Conservation (phyloP, 2,329 filamentous ascomycete species). For the Scedosporium dehoogii region DNA sequence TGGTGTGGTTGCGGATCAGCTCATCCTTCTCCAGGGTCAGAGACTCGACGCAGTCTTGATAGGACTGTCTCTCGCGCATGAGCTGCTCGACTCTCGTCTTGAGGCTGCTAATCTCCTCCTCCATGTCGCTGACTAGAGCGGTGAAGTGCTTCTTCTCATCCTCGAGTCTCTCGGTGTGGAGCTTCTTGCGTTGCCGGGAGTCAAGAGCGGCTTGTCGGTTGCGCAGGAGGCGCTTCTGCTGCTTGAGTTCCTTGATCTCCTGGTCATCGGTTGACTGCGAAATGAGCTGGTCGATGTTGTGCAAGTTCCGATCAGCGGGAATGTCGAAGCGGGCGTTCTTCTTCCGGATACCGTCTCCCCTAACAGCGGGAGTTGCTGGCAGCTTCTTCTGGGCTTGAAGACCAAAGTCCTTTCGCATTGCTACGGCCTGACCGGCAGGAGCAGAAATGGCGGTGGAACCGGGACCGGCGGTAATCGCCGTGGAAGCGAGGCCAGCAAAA, state of each 20-base stretch:
- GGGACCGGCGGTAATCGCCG: constrained; percentile 16
- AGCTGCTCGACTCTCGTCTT: constrained; percentile 62
- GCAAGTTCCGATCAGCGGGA: constrained; percentile 81
- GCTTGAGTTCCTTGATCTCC: constrained; percentile 95
- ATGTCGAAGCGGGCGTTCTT: constrained; percentile 99
- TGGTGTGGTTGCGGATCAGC: constrained; percentile 76
- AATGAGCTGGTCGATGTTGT: constrained; percentile 92
- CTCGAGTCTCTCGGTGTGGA: constrained; percentile 92
- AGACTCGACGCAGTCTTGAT: constrained; percentile 64
- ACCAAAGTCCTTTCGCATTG: constrained; percentile 40
- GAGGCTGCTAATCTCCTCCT: constrained; percentile 64
- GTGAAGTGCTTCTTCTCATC: constrained; percentile 93
- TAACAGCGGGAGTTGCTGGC: constrained; percentile 57
- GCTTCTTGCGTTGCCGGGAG: constrained; percentile 95
- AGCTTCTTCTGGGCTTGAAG: constrained; percentile 47
- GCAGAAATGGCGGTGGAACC: constrained; percentile 1
- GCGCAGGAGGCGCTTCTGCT: constrained; percentile 87
- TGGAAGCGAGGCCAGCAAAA: constrained; percentile 39
- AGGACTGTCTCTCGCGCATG: constrained; percentile 62
- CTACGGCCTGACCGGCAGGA: not conserved
- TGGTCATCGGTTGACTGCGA: constrained; percentile 79
- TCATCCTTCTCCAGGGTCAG: constrained; percentile 85
- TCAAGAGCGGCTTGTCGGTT: constrained; percentile 97
- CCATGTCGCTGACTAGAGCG: constrained; percentile 63
- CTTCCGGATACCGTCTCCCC: constrained; percentile 88